Evolutionary conservation across 495 filamentous ascomycete species (phyloP), one percentile per base, ranked within the genome.

Genomic region (Penicillium subrubescens): DNA sequence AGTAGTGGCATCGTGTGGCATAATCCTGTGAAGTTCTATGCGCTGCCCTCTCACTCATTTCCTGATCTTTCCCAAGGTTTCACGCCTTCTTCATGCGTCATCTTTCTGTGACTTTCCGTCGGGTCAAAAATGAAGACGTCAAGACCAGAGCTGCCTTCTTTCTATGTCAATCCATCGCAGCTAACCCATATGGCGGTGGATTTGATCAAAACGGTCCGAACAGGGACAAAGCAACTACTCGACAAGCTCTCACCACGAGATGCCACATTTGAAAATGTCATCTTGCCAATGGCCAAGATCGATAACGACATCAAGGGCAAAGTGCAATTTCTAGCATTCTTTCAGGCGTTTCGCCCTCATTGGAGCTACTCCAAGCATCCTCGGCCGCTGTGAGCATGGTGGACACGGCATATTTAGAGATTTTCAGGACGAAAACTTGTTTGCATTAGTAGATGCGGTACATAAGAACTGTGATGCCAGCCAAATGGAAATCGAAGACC

Each of bases 331-430:
- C 25, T 50, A 2, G 46, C 46, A 50, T 25, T 50, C 46, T 50
- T 50, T 8, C 35, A 33, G 8, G n/a, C 29, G 29, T 33, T 31
- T 44, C 37, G 23, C 57, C 23, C 25, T 59, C 39, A 25, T 59
- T 59, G 52, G 52, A 63, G n/a, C 14, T 63, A 39, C 52, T 53
- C 12, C 35, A 63, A 41, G 61, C 25, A 37, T 57, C 61, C 29
- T 63, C 41, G 6, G 25, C 11, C 27, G 61, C 61, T 8, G 52
- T 63, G 21, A 63, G 41, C 29, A 21, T 57, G 10, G 61, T 63
- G 12, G 61, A 63, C 43, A 57, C 46, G 14, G 46, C 46, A 27
- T 50, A 29, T 50, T 12, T 50, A 3, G n/a, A 50, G 11, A 8
- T 50, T 8, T 50, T 50, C 46, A 29, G 46, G 46, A 50, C 46